Evolutionary conservation across 345 rosid genomes (phyloP).

Genomic region (Iberis pinnata): DNA sequence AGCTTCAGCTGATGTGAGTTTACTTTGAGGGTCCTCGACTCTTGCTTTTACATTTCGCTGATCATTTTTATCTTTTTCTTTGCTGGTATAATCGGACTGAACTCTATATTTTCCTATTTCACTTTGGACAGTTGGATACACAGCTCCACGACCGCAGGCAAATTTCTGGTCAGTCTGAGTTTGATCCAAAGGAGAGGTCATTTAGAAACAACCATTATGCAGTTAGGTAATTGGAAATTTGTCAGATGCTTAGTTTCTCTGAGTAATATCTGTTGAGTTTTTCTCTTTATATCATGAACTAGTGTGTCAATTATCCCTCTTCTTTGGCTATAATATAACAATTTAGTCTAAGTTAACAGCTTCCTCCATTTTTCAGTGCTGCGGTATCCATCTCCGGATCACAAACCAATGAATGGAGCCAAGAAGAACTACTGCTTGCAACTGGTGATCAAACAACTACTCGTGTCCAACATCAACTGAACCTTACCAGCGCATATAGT

Average conservation of each 20-base stretch:
- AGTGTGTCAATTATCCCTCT: not conserved
- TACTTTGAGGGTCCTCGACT: slow-evolving; percentile 16
- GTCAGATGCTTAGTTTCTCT: slow-evolving; percentile 3
- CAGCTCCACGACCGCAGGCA: slow-evolving; percentile 52
- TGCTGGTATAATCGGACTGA: not conserved
- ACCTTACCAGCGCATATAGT: slow-evolving; percentile 66
- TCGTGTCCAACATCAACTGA: slow-evolving; percentile 51
- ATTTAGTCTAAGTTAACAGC: slow-evolving; percentile 10
- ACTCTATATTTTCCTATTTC: slow-evolving; percentile 10
- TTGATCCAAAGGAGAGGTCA: slow-evolving; percentile 25
- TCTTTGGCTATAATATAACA: not conserved
- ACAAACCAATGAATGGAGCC: slow-evolving; percentile 45
- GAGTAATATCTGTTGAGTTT: not conserved
- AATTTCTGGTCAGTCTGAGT: slow-evolving; percentile 57
- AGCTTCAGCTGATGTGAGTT: slow-evolving; percentile 71
- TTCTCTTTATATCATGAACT: not conserved
- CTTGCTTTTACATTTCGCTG: slow-evolving; percentile 7
- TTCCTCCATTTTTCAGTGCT: slow-evolving; percentile 21
- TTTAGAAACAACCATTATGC: slow-evolving; percentile 26
- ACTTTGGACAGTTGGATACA: slow-evolving; percentile 58
- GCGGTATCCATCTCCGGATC: slow-evolving; percentile 31
- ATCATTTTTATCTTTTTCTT: not conserved
- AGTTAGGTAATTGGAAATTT: slow-evolving; percentile 33
- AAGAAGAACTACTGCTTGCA: slow-evolving; percentile 65
- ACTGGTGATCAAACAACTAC: slow-evolving; percentile 49